phyloP scores from a whole-genome alignment of 805 yeast species.

The Alloascoidea africana region DNA sequence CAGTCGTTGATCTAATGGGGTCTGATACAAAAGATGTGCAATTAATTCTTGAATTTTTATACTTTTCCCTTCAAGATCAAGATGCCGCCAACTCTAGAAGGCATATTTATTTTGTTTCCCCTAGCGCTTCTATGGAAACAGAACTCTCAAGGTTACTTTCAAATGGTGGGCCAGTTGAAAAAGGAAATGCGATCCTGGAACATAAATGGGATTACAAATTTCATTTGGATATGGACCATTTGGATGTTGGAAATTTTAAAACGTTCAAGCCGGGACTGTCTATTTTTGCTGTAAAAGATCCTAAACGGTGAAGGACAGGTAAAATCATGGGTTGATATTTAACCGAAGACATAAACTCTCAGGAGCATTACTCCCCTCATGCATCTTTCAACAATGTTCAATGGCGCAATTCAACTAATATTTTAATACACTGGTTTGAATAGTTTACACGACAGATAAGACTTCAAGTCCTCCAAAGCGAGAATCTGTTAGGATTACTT shows the following conservation, averaged over 20 bases:
- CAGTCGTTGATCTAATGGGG: conserved; percentile 36
- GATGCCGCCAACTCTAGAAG: conserved; percentile 6
- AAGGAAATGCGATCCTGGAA: background rate
- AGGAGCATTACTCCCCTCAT: too few species aligned
- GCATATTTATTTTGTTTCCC: conserved; percentile 21
- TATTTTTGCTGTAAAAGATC: too few species aligned
- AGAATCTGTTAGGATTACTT: too few species aligned
- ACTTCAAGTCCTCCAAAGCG: too few species aligned
- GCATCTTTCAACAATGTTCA: too few species aligned
- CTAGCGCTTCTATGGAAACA: conserved; percentile 22
- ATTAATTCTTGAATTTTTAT: conserved; percentile 9
- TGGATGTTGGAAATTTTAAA: conserved; percentile 31
- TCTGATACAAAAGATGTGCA: conserved; percentile 16
- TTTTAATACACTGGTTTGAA: too few species aligned
- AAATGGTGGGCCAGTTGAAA: conserved; percentile 1
- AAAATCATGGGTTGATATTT: too few species aligned
- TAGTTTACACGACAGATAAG: too few species aligned
- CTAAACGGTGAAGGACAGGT: too few species aligned
- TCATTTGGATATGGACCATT: conserved; percentile 66
- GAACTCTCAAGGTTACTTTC: conserved; percentile 8
- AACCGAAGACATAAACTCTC: too few species aligned
- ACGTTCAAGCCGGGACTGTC: conserved; percentile 42
- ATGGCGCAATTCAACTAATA: too few species aligned
- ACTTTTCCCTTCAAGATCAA: background rate
- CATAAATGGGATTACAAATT: conserved; percentile 4